A percentile compares a stretch with the other conserved stretches of the same genome.
Conservation (phyloP, 2,329 filamentous ascomycete genomes). For the Ceratocystis eucalypticola region DNA sequence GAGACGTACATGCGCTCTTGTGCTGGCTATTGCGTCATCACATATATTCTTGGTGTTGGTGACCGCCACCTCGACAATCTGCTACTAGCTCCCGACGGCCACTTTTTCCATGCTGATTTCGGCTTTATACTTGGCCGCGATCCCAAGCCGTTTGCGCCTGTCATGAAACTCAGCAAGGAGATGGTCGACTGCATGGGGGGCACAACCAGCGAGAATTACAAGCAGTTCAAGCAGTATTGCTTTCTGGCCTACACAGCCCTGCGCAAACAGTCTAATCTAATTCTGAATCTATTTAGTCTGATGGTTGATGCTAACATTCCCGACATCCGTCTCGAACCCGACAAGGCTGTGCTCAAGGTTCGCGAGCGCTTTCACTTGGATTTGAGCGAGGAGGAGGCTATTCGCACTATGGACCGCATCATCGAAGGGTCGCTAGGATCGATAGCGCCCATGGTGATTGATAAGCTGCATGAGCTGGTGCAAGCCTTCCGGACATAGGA, state of each 20-base stretch:
- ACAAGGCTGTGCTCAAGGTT: conserved; percentile 89
- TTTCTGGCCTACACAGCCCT: conserved; percentile 89
- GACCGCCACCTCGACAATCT: conserved; percentile 94
- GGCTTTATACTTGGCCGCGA: conserved; percentile 95
- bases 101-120: conserved; percentile 98
- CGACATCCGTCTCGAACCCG: conserved; percentile 80
- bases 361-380: conserved; percentile 89
- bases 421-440: conserved; percentile 86
- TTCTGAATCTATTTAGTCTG: conserved; percentile 86
- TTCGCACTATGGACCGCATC: conserved; percentile 71
- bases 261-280: conserved; percentile 77
- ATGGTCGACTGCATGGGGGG: conserved; percentile 99
- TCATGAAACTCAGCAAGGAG: conserved; percentile 93
- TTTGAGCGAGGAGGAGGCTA: conserved; percentile 81
- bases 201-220: conserved; percentile 63
- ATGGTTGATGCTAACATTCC: conserved; percentile 98
- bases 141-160: conserved; percentile 90
- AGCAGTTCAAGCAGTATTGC: conserved; percentile 86
- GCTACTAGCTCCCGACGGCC: conserved; percentile 72
- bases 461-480: conserved; percentile 83
- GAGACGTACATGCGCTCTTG: conserved; percentile 94
- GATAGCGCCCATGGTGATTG: conserved; percentile 85
- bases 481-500: conserved; percentile 72
- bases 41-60: conserved; percentile 90
- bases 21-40: conserved; percentile 96